These are phyloP conservation scores for Dimargaris xerosporica DNA, from an alignment of 192 early-diverging fungal genomes.

Conservation along the genomic window DNA sequence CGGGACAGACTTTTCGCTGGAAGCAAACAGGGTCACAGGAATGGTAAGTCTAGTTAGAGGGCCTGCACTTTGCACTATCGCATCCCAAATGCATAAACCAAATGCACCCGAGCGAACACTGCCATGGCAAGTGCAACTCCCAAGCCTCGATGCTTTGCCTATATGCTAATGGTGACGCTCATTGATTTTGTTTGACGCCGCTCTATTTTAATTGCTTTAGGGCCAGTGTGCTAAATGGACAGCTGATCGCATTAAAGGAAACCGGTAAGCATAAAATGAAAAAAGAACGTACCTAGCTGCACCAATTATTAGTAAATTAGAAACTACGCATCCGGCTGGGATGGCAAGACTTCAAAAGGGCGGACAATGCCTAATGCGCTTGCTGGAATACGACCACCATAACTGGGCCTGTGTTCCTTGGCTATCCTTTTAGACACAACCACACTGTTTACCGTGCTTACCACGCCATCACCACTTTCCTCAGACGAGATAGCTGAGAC, in stretches of 20 bases:
- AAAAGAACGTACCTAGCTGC: too few species aligned
- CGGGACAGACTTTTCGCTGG: slow-evolving; percentile 92
- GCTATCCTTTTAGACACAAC: neutral
- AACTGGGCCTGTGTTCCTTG: neutral
- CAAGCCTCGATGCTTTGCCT: neutral
- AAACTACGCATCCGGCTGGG: neutral
- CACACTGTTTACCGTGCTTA: neutral
- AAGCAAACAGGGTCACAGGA: slow-evolving; percentile 37
- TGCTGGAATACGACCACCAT: slow-evolving; percentile 16
- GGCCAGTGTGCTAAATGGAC: slow-evolving; percentile 35
- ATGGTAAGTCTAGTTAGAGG: slow-evolving; percentile 32
- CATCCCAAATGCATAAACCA: neutral
- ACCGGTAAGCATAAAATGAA: slow-evolving; percentile 20
- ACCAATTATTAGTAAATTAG: too few species aligned
- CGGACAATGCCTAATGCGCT: slow-evolving; percentile 13
- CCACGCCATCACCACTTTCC: slow-evolving; percentile 12
- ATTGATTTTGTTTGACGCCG: neutral
- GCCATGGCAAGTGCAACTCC: slow-evolving; percentile 1
- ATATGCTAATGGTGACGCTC: neutral
- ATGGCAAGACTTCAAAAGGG: slow-evolving; percentile 1
- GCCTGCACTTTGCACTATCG: slow-evolving; percentile 12
- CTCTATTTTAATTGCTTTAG: slow-evolving; percentile 12
- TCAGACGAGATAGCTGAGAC: slow-evolving; percentile 14
- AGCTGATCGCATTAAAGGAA: slow-evolving; percentile 46
- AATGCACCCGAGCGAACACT: neutral